Percentiles rank a stretch among this genome's conserved stretches.
Evolutionary conservation across 2,329 filamentous ascomycete species (phyloP).

Genomic region (Epichloe baconii): DNA sequence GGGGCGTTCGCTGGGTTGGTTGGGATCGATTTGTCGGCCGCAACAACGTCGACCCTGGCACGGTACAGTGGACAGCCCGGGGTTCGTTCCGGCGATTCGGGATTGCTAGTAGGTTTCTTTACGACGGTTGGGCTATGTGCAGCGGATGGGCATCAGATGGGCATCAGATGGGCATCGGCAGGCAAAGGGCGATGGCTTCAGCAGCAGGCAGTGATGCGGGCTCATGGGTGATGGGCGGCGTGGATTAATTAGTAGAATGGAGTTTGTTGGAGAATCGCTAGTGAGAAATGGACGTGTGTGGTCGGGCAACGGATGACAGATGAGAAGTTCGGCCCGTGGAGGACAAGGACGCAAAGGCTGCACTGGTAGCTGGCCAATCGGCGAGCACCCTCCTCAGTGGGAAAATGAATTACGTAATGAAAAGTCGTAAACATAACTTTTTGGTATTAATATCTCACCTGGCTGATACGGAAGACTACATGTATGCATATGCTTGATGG

Average conservation of each 20-base stretch:
- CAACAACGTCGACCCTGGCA: not conserved
- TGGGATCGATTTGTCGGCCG: conserved; percentile 1
- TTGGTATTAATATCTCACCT: no score
- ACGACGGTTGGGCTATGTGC: not conserved
- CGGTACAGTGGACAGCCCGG: not conserved
- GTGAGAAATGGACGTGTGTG: no score
- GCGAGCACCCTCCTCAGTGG: not conserved
- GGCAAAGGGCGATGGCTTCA: not conserved
- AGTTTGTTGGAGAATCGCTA: not conserved
- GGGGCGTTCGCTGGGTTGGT: conserved; percentile 1
- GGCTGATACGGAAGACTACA: no score
- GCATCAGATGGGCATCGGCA: not conserved
- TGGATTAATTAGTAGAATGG: not conserved
- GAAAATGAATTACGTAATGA: no score
- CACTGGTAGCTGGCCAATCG: no score
- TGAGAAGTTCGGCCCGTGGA: no score
- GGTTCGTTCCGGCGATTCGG: not conserved
- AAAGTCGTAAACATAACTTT: no score
- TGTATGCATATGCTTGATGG: no score
- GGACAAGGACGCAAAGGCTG: no score
- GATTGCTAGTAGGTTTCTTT: not conserved
- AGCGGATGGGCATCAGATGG: not conserved
- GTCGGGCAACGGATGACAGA: no score
- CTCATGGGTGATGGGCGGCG: not conserved
- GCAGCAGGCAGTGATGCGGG: not conserved